Evolutionary conservation across 129 eudicot species (phyloP), one percentile per base, ranked within the genome.

Genomic region (Calendula officinalis): DNA sequence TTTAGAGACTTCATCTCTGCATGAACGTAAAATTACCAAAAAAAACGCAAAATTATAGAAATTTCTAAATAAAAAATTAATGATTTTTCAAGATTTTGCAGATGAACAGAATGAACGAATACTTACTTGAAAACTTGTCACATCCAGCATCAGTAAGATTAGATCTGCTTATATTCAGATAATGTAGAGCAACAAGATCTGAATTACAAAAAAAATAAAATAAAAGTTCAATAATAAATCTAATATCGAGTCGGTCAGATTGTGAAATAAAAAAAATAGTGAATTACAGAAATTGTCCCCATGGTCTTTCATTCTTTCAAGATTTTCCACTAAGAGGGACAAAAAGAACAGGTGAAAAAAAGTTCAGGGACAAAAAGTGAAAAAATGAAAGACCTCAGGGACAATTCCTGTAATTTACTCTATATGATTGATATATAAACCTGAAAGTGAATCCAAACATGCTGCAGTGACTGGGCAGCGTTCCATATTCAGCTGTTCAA

Each of bases 391-490:
- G 30, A 22, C 30, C 30, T 1, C 30, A 22, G 30, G 30, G 30
- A 22, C 30, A 22, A 22, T 22, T 22, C 2, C 2, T 22, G 30
- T 2, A 22, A 22, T 22, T 22, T 22, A 22, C 2, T 22, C 30
- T 45, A 45, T 7, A 45, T 8, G 8, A n/a, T 12, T 3, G 50
- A 27, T 53, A 3, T 48, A 49, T 8, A 42, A 12, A 92, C 99
- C 99, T 83, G 95, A 67, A 56, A 94, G 89, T 47, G 95, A 85
- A 61, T 86, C 92, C 84, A 89, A 69, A 46, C 99, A 94, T 34
- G 95, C 90, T 55, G 95, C 76, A 53, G 97, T 88, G 27, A 94
- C 73, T 48, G 81, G 94, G 83, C 99, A 94, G 62, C 90, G 87
- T 68, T 94, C 99, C 95, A 94, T 80, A 69, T 94, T 89, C 81